Evolutionary conservation across 23 red algal genomes (phyloP).

Genomic region (Gracilariopsis chorda): DNA sequence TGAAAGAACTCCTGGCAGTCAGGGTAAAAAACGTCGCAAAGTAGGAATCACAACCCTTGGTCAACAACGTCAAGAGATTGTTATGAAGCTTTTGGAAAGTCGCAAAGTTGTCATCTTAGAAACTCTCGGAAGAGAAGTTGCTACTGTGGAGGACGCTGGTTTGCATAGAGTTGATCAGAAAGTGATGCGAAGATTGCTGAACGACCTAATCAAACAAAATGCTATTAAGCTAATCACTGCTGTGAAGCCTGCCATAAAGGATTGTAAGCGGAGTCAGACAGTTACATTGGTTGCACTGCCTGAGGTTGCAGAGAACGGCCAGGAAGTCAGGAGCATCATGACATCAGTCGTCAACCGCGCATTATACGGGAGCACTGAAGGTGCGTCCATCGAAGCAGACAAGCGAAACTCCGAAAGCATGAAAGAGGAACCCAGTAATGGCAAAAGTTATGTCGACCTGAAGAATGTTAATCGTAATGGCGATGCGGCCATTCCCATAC

Average conservation of each 20-base stretch:
- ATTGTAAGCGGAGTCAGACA: constrained; percentile 31
- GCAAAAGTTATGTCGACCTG: background rate
- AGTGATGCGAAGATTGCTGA: constrained; percentile 36
- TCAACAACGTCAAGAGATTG: constrained; percentile 31
- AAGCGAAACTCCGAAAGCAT: background rate
- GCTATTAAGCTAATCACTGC: constrained; percentile 41
- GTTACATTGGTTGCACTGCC: constrained; percentile 28
- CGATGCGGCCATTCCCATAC: background rate
- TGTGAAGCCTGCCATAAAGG: constrained; percentile 39
- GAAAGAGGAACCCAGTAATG: background rate
- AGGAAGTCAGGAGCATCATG: constrained; percentile 8
- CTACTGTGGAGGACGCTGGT: constrained; percentile 1
- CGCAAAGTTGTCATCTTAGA: constrained; percentile 30
- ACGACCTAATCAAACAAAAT: constrained; percentile 31
- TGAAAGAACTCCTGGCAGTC: background rate
- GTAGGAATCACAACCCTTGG: constrained; percentile 35
- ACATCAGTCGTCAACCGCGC: constrained; percentile 1
- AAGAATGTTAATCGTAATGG: background rate
- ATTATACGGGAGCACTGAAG: background rate
- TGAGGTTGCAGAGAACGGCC: background rate
- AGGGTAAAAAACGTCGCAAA: constrained; percentile 1
- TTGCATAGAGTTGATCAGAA: constrained; percentile 45
- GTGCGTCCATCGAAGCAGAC: background rate
- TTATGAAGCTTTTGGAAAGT: constrained; percentile 27
- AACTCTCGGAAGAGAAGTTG: constrained; percentile 31